Conservation (phyloP, 768 basidiomycete species). For the Auriscalpium vulgare region DNA sequence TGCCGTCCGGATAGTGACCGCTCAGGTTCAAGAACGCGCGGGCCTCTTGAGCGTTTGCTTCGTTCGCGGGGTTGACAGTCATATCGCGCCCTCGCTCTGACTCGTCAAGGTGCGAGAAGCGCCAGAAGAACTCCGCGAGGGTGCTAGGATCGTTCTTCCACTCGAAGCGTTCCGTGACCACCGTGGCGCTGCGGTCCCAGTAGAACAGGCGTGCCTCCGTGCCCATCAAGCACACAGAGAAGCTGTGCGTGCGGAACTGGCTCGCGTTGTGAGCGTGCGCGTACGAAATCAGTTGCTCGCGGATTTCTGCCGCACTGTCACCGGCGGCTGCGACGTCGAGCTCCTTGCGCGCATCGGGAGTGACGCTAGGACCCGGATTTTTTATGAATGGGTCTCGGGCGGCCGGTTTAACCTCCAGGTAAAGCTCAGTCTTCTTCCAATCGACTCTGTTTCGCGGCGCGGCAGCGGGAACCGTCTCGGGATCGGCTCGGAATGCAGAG, state of each 20-base stretch:
- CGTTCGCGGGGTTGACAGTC: not conserved
- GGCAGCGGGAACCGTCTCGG: no score
- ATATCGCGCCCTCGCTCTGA: not conserved
- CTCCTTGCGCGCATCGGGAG: not conserved
- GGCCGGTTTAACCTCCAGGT: not conserved
- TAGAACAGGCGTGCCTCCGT: not conserved
- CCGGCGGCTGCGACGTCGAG: no score
- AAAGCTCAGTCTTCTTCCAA: not conserved
- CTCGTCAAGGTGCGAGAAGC: not conserved
- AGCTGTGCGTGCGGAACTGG: not conserved
- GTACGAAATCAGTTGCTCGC: not conserved
- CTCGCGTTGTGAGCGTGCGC: not conserved
- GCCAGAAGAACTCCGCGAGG: not conserved
- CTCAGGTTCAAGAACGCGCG: not conserved
- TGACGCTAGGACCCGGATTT: not conserved
- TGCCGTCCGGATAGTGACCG: not conserved
- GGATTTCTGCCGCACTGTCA: not conserved
- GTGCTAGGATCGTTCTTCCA: not conserved
- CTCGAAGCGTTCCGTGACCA: not conserved
- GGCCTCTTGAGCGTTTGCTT: not conserved
- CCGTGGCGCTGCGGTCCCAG: not conserved
- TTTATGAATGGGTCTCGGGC: not conserved
- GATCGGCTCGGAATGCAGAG: no score
- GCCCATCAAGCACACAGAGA: not conserved
- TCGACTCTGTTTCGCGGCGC: no score